Conservation (phyloP, 306 rosid genomes). For the Citrullus colocynthis region DNA sequence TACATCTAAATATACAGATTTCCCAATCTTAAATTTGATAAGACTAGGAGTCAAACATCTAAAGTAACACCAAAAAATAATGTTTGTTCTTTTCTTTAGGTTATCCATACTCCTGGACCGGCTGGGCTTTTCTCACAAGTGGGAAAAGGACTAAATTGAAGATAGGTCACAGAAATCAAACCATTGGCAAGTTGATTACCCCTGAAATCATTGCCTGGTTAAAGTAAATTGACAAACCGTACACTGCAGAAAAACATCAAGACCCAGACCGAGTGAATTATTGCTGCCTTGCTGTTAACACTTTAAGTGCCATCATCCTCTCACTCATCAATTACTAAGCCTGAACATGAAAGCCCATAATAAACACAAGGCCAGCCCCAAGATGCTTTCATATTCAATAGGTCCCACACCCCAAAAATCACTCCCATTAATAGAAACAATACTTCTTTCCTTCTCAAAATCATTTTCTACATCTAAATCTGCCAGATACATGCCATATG, state of each 20-base stretch:
- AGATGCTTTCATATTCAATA: neutral
- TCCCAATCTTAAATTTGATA: too few species aligned
- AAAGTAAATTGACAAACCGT: neutral
- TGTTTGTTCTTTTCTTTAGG: neutral
- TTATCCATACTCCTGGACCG: neutral
- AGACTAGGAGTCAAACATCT: too few species aligned
- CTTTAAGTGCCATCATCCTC: neutral
- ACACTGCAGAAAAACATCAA: neutral
- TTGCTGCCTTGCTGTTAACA: slow-evolving; percentile 1
- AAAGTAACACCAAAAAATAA: too few species aligned
- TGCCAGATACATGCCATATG: neutral
- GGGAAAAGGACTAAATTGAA: neutral
- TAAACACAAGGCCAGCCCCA: neutral
- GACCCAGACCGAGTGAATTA: neutral
- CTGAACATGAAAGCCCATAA: neutral
- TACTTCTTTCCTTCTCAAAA: neutral
- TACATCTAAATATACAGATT: too few species aligned
- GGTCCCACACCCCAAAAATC: neutral
- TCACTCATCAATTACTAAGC: slow-evolving; percentile 6
- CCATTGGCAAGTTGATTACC: neutral
- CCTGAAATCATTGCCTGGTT: neutral
- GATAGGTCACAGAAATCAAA: neutral
- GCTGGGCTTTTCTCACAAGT: neutral
- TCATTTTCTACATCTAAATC: neutral
- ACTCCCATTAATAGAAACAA: neutral